A percentile compares a stretch with the other conserved stretches of the same genome.
Evolutionary conservation across 1,139 yeast species (phyloP).

Genomic region (Protomyces arabidopsidicola): DNA sequence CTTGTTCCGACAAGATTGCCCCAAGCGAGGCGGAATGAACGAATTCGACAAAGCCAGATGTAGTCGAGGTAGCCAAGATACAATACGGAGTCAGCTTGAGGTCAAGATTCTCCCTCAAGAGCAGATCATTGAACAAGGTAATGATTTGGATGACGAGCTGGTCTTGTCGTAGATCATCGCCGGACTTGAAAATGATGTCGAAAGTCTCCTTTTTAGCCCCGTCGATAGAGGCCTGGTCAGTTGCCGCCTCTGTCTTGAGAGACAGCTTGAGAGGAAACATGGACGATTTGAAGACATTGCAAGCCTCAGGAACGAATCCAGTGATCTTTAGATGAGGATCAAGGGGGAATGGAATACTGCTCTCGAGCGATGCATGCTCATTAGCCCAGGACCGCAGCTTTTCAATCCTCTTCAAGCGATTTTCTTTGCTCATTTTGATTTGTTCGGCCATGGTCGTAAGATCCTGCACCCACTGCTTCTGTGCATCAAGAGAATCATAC

Average conservation of each 20-base stretch:
- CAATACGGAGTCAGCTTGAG: conserved; percentile 81
- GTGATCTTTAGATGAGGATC: conserved; percentile 41
- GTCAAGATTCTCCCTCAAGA: conserved; percentile 86
- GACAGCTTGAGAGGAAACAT: conserved; percentile 42
- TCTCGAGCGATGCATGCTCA: conserved; percentile 40
- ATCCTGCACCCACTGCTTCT: conserved; percentile 39
- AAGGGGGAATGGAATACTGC: conserved; percentile 31
- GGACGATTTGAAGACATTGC: conserved; percentile 21
- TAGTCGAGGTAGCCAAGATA: conserved; percentile 83
- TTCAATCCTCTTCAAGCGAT: conserved; percentile 45
- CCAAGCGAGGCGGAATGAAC: conserved; percentile 88
- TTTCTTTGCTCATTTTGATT: conserved; percentile 36
- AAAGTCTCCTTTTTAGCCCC: conserved; percentile 59
- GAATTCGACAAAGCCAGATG: conserved; percentile 89
- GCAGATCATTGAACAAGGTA: conserved; percentile 79
- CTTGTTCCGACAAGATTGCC: conserved; percentile 64
- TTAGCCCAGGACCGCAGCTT: conserved; percentile 51
- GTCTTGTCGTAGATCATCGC: conserved; percentile 94
- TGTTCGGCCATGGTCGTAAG: conserved; percentile 34
- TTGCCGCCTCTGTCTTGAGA: conserved; percentile 65
- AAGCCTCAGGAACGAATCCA: conserved; percentile 46
- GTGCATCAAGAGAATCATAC: conserved; percentile 47
- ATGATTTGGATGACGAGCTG: conserved; percentile 92
- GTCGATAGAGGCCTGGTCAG: conserved; percentile 73
- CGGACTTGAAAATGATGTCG: conserved; percentile 87